Evolutionary conservation across 2,329 filamentous ascomycete genomes (phyloP).

Genomic region (Phialophora chinensis): DNA sequence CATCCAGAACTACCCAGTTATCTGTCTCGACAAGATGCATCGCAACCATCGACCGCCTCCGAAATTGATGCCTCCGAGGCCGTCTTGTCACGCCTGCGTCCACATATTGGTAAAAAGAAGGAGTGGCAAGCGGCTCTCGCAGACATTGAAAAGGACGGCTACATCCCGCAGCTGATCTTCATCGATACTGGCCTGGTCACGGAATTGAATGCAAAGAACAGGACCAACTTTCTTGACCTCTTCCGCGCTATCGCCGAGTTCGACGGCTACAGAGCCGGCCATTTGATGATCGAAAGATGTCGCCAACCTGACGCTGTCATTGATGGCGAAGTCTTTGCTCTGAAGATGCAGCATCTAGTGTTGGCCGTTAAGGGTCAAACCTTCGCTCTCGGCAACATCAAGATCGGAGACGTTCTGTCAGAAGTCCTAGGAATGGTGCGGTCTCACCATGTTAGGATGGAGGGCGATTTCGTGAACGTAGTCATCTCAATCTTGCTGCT

Average conservation of each 20-base stretch:
- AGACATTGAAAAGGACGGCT: slow-evolving; percentile 83
- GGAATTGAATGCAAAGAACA: slow-evolving; percentile 84
- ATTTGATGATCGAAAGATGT: slow-evolving; percentile 95
- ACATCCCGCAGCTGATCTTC: slow-evolving; percentile 91
- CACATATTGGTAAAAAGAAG: slow-evolving; percentile 68
- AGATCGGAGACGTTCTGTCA: slow-evolving; percentile 93
- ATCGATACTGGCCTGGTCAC: slow-evolving; percentile 97
- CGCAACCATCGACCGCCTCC: slow-evolving; percentile 53
- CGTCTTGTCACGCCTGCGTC: slow-evolving; percentile 78
- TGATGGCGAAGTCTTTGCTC: slow-evolving; percentile 85
- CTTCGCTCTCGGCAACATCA: slow-evolving; percentile 89
- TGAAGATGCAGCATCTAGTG: slow-evolving; percentile 97
- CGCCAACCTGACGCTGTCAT: slow-evolving; percentile 89
- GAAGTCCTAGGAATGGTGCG: slow-evolving; percentile 92
- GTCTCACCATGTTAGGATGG: slow-evolving; percentile 86
- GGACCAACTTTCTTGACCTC: slow-evolving; percentile 88
- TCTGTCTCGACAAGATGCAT: slow-evolving; percentile 48
- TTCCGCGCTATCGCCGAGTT: slow-evolving; percentile 97
- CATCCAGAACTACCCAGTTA: slow-evolving; percentile 65
- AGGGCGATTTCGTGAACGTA: slow-evolving; percentile 98
- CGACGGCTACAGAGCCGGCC: slow-evolving; percentile 91
- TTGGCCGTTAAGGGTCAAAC: slow-evolving; percentile 88
- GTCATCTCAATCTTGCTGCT: slow-evolving; percentile 92
- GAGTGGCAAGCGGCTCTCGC: slow-evolving; percentile 77
- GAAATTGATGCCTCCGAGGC: slow-evolving; percentile 82